A percentile compares a stretch with the other conserved stretches of the same genome.
Evolutionary conservation across 345 rosid species (phyloP).

Genomic region (Gynandropsis gynandra): DNA sequence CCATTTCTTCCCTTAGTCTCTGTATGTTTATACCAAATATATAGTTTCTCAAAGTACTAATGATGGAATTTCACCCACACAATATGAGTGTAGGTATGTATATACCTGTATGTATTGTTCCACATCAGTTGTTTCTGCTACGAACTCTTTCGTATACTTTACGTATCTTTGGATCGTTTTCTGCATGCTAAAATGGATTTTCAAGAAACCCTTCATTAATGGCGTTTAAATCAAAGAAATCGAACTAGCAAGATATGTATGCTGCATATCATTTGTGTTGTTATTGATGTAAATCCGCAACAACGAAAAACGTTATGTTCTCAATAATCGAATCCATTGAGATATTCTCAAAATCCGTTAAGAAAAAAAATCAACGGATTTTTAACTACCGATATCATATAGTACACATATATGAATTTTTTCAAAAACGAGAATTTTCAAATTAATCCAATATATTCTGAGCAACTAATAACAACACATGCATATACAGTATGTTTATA

Average conservation of each 20-base stretch:
- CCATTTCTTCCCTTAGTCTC: slow-evolving; percentile 42
- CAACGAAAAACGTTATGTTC: too few species aligned
- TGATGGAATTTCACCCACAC: background rate
- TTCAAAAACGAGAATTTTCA: too few species aligned
- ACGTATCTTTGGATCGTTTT: slow-evolving; percentile 42
- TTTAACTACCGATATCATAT: too few species aligned
- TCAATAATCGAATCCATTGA: too few species aligned
- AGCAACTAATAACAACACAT: too few species aligned
- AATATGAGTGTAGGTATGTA: background rate
- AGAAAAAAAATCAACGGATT: too few species aligned
- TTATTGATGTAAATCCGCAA: too few species aligned
- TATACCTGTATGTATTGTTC: slow-evolving; percentile 38
- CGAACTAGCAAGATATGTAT: background rate
- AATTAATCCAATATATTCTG: too few species aligned
- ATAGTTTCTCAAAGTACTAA: background rate
- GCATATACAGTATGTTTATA: too few species aligned
- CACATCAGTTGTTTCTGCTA: slow-evolving; percentile 14
- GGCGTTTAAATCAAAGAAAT: too few species aligned
- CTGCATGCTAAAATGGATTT: slow-evolving; percentile 35
- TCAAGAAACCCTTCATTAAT: background rate
- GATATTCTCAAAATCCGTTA: too few species aligned
- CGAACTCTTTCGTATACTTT: slow-evolving; percentile 26
- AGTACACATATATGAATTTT: too few species aligned
- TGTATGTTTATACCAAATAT: slow-evolving; percentile 19
- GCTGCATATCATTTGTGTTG: background rate